Evolutionary conservation across 768 basidiomycete species (phyloP).

Genomic region (Leccinum disarticulatum): DNA sequence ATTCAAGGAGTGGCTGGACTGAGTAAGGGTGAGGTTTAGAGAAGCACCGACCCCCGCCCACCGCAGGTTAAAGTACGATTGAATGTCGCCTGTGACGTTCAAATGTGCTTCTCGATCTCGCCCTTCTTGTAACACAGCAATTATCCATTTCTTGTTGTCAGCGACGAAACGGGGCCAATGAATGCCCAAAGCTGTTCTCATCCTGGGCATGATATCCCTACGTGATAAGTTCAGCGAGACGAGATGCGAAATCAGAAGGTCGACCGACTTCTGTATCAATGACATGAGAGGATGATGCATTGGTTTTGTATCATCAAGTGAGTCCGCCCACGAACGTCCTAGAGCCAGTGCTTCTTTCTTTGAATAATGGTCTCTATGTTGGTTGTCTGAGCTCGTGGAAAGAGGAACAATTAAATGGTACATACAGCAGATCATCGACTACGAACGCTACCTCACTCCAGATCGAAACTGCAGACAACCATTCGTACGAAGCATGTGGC

Average conservation of each 20-base stretch:
- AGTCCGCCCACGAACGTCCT: neutral
- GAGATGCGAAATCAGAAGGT: neutral
- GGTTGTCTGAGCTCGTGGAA: neutral
- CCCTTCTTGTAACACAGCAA: neutral
- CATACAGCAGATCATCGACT: neutral
- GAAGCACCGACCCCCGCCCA: neutral
- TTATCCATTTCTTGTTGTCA: neutral
- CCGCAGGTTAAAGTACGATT: neutral
- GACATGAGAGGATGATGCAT: neutral
- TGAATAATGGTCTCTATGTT: neutral
- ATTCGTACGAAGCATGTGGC: neutral
- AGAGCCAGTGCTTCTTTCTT: neutral
- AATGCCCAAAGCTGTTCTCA: neutral
- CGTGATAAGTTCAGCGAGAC: neutral
- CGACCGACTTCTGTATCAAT: neutral
- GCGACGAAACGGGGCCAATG: neutral
- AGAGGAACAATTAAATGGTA: neutral
- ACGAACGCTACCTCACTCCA: neutral
- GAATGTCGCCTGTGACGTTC: neutral
- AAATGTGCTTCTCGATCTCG: neutral
- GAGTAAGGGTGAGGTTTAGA: neutral
- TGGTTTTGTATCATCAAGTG: neutral
- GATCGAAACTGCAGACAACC: neutral
- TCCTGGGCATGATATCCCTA: neutral
- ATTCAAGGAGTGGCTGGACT: neutral